Evolutionary conservation across 2,329 filamentous ascomycete genomes (phyloP).

Genomic region (Bipolaris cookei): DNA sequence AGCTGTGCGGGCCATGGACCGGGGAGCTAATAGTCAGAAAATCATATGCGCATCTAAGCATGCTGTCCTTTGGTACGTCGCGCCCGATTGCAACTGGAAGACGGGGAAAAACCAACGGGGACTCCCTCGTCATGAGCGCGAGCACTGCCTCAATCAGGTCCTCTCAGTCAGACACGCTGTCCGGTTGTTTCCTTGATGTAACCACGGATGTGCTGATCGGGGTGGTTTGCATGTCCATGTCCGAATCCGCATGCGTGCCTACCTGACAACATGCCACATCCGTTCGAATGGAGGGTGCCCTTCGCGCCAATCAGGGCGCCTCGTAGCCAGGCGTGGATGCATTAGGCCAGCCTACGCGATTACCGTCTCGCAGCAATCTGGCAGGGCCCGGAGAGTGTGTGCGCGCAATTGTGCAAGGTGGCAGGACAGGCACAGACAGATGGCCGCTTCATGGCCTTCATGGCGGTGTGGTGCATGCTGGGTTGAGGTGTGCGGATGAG

Average conservation of each 20-base stretch:
- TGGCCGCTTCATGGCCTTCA: conserved; percentile 16
- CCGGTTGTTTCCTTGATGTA: conserved; percentile 21
- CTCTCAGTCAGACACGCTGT: conserved; percentile 19
- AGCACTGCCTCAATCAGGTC: conserved; percentile 23
- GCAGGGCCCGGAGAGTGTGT: conserved; percentile 13
- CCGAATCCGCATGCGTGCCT: conserved; percentile 22
- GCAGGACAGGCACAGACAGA: conserved; percentile 23
- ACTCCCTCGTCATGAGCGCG: conserved; percentile 19
- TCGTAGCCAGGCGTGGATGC: conserved; percentile 14
- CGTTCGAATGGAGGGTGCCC: conserved; percentile 19
- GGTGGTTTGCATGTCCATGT: conserved; percentile 18
- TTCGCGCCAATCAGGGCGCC: conserved; percentile 34
- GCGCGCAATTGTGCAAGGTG: conserved; percentile 13
- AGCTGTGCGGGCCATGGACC: conserved; percentile 16
- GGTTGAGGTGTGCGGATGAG: conserved; percentile 22
- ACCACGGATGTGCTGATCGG: conserved; percentile 15
- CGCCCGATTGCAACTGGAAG: conserved; percentile 17
- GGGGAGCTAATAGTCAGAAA: conserved; percentile 18
- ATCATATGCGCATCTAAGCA: conserved; percentile 16
- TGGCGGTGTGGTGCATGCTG: conserved; percentile 27
- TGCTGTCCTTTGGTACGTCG: not conserved
- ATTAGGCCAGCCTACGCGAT: conserved; percentile 36
- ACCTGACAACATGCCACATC: conserved; percentile 24
- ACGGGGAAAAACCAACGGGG: conserved; percentile 5
- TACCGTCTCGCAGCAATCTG: conserved; percentile 21